These are phyloP conservation scores for Mycena capillaripes DNA, from an alignment of 768 basidiomycete species.

Conservation along the genomic window DNA sequence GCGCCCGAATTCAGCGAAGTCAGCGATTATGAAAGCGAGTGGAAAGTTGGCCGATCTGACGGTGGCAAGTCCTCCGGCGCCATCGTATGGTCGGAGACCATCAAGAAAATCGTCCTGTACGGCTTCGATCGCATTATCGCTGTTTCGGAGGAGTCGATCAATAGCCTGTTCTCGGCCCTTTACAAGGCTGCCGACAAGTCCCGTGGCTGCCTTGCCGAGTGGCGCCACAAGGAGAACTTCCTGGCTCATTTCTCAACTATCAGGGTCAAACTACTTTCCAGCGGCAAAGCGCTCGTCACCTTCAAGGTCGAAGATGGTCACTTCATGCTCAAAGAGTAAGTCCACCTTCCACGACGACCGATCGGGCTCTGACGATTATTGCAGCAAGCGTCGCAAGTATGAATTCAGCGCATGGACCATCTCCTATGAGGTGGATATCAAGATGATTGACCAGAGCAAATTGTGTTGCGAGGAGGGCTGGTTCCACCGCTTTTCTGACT, in stretches of 20 bases:
- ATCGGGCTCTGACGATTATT: not conserved
- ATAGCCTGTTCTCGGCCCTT: conserved; percentile 12
- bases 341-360: not conserved
- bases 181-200: not conserved
- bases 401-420: conserved; percentile 8
- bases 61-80: not conserved
- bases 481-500: no score
- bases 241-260: conserved; percentile 1
- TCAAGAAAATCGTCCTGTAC: conserved; percentile 13
- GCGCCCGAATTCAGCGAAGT: not conserved
- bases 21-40: not conserved
- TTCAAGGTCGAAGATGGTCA: conserved; percentile 23
- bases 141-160: conserved; percentile 30
- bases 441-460: conserved; percentile 14
- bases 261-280: conserved; percentile 26
- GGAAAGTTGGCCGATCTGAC: not conserved
- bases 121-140: conserved; percentile 25
- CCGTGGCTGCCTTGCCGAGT: not conserved
- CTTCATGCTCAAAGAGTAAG: not conserved
- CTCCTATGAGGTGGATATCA: conserved; percentile 1
- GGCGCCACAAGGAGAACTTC: conserved; percentile 15
- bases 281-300: conserved; percentile 22
- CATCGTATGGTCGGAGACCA: conserved; percentile 25
- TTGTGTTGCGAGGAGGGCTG: not conserved
- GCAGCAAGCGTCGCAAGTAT: not conserved